Base-by-base conservation (phyloP, 495 filamentous ascomycete species). In the Daldinia grandis region DNA sequence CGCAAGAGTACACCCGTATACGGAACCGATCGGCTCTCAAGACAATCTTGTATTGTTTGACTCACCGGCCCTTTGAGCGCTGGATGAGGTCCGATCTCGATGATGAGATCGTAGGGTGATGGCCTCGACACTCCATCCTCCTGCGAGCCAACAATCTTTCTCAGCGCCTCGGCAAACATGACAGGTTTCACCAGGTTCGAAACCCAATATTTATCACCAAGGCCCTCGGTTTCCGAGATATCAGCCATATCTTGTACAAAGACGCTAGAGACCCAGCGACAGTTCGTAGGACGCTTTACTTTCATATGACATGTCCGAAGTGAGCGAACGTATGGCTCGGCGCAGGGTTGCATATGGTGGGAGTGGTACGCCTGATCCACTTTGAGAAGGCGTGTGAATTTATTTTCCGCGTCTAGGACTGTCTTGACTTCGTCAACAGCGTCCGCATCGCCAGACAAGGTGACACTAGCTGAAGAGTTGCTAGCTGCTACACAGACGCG, bases 31-130 rank as follows among this genome's bases (percentile, higher is more conserved):
- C 3, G 31, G 27, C 1, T 62, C 55, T 5, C 35, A 10, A 1
- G 49, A 28, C 9, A n/a, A 1, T 74, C 76, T 27, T 70, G 21
- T 28, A 80, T 30, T 9, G 62, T 79, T 38, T 80, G 68, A 0
- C 28, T 9, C 0, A 62, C 71, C 0, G 80, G 76, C 0, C 83
- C 80, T 60, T 82, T 80, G 2, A 88, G 76, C 1, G 85, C 79
- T 3, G 85, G 80, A 57, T 88, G 87, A 0, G 86, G 85, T 0
- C 86, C 87, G 51, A 88, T 63, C 58, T 88, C 87, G 5, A 88
- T 37, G 4, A 88, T 33, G 5, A 49, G 21, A 30, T 28, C 14
- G 50, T 27, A 53, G 1, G 24, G 50, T 53, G 50, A 24, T 53
- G 24, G 25, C 44, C 0, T 17, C 25, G 27, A 24, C 25, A 53